Evolutionary conservation across 306 rosid genomes (phyloP).

Genomic region (Rosa persica): DNA sequence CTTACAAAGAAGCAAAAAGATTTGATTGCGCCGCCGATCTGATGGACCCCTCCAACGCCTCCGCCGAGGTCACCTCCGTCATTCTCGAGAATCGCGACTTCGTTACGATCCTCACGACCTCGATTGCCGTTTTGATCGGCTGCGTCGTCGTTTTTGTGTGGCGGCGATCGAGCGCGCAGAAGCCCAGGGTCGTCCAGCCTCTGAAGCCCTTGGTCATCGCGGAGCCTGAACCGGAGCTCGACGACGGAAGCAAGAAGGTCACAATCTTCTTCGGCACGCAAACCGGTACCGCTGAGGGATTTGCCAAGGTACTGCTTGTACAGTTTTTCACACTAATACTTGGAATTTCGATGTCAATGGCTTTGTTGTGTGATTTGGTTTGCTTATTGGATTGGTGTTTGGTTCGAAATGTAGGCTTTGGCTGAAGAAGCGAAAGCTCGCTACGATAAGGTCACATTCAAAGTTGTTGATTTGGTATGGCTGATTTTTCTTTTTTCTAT

Average conservation of each 20-base stretch:
- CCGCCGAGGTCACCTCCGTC: constrained; percentile 37
- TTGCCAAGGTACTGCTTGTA: constrained; percentile 58
- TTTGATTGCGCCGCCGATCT: too few relatives aligned
- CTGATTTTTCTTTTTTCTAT: neutral
- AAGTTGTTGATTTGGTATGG: constrained; percentile 83
- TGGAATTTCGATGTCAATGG: neutral
- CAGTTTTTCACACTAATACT: too few relatives aligned
- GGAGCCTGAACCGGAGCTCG: constrained; percentile 50
- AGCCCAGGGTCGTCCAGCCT: constrained; percentile 35
- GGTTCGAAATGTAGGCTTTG: constrained; percentile 52
- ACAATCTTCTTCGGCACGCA: constrained; percentile 95
- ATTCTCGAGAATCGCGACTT: constrained; percentile 68
- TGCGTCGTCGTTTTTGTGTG: constrained; percentile 71
- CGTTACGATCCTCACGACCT: constrained; percentile 67
- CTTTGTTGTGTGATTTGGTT: neutral
- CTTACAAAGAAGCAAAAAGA: too few relatives aligned
- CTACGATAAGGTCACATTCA: constrained; percentile 72
- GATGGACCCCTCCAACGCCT: constrained; percentile 57
- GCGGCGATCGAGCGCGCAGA: constrained; percentile 67
- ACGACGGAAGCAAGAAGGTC: constrained; percentile 81
- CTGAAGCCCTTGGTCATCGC: constrained; percentile 49
- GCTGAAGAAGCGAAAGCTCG: constrained; percentile 89
- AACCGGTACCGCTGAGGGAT: constrained; percentile 99
- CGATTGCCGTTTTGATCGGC: constrained; percentile 81
- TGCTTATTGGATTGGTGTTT: neutral